These are phyloP conservation scores for Coffea eugenioides DNA, from an alignment of 257 asterid species.

Conservation along the genomic window DNA sequence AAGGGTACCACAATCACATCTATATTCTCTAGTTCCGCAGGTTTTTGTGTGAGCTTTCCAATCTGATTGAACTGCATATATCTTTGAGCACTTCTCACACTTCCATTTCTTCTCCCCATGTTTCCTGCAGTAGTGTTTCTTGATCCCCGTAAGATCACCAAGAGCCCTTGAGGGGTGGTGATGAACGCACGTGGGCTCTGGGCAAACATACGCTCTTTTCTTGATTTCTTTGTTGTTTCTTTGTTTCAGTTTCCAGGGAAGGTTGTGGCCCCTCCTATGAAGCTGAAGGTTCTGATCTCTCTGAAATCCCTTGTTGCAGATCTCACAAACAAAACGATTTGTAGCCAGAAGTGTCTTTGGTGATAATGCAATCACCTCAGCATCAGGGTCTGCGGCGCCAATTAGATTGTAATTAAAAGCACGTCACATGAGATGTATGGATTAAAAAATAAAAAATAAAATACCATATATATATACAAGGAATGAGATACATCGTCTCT, in stretches of 20 bases:
- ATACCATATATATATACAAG: background rate
- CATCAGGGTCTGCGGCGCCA: slow-evolving; percentile 66
- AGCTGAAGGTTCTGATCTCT: slow-evolving; percentile 93
- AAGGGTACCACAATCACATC: slow-evolving; percentile 85
- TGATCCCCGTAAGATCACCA: slow-evolving; percentile 85
- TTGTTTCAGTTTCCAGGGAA: slow-evolving; percentile 91
- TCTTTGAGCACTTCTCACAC: slow-evolving; percentile 75
- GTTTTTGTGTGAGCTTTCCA: slow-evolving; percentile 89
- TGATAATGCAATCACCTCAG: slow-evolving; percentile 81
- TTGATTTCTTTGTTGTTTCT: slow-evolving; percentile 54
- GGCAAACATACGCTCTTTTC: slow-evolving; percentile 78
- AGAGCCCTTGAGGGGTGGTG: slow-evolving; percentile 81
- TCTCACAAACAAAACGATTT: slow-evolving; percentile 75
- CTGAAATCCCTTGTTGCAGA: slow-evolving; percentile 93
- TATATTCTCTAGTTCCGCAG: slow-evolving; percentile 85
- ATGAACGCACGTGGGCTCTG: slow-evolving; percentile 72
- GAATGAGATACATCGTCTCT: background rate
- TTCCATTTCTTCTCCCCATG: slow-evolving; percentile 95
- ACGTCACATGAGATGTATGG: background rate
- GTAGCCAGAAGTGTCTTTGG: slow-evolving; percentile 73
- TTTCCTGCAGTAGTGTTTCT: slow-evolving; percentile 80
- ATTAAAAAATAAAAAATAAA: background rate
- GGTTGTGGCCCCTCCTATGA: slow-evolving; percentile 82
- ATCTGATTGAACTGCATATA: slow-evolving; percentile 86
- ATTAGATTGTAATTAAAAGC: background rate